Evolutionary conservation across 345 rosid genomes (phyloP).

Genomic region (Raphanus raphanistrum): DNA sequence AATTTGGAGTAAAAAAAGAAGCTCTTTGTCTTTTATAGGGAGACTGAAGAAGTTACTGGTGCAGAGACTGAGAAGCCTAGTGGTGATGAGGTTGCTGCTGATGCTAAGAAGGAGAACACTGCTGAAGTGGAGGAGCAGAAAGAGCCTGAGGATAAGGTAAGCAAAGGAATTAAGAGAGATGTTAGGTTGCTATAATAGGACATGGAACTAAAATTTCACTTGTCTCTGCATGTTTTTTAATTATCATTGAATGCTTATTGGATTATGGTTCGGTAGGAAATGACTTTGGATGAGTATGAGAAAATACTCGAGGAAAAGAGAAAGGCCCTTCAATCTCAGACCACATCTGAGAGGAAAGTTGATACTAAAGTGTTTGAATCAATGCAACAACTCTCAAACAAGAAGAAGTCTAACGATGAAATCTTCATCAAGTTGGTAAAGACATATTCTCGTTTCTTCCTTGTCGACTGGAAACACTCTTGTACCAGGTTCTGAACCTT

Average conservation of each 20-base stretch:
- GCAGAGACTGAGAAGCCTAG: conserved; percentile 52
- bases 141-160: conserved; percentile 89
- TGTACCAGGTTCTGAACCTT: neutral
- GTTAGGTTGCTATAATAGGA: neutral
- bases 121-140: conserved; percentile 59
- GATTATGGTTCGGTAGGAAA: conserved; percentile 65
- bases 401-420: conserved; percentile 86
- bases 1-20: conserved; percentile 16
- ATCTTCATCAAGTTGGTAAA: conserved; percentile 87
- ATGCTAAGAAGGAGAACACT: conserved; percentile 70
- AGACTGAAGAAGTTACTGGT: conserved; percentile 58
- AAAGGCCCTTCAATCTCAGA: conserved; percentile 63
- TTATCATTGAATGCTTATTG: too few species aligned
- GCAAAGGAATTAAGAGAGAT: neutral
- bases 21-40: conserved; percentile 47
- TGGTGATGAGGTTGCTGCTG: conserved; percentile 66
- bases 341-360: conserved; percentile 82
- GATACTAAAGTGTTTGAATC: conserved; percentile 66
- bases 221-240: neutral
- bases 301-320: conserved; percentile 82
- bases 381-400: conserved; percentile 86
- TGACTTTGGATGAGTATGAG: conserved; percentile 96
- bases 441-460: neutral
- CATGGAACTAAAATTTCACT: neutral
- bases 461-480: neutral